Conservation (phyloP, 1,284 basidiomycete genomes). For the Xanthoconium separans region DNA sequence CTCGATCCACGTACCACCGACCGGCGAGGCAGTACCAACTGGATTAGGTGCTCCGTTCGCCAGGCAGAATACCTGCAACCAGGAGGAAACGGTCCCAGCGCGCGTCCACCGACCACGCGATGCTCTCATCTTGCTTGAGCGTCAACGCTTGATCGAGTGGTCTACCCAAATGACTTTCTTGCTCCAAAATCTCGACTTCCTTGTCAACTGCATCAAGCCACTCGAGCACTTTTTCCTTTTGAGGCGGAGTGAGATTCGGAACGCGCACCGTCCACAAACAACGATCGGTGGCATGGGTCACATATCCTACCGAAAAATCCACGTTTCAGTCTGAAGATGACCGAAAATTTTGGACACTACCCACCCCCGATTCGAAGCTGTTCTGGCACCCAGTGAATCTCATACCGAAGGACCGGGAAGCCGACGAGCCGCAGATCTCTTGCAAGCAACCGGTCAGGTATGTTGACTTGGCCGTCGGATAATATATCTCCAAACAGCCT, state of each 20-base stretch:
- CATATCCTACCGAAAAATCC: slow-evolving; percentile 45
- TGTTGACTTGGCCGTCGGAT: slow-evolving; percentile 23
- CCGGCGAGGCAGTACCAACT: too few species aligned
- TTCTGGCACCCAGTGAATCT: slow-evolving; percentile 54
- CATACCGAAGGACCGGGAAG: slow-evolving; percentile 11
- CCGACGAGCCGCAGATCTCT: slow-evolving; percentile 47
- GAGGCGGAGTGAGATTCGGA: slow-evolving; percentile 14
- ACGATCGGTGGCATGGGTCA: slow-evolving; percentile 67
- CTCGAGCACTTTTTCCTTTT: slow-evolving; percentile 22
- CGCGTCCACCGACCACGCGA: slow-evolving; percentile 52
- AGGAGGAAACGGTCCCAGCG: slow-evolving; percentile 49
- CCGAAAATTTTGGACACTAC: slow-evolving; percentile 6
- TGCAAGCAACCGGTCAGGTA: slow-evolving; percentile 37
- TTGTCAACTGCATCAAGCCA: slow-evolving; percentile 40
- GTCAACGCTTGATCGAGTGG: slow-evolving; percentile 44
- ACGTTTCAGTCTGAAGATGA: background rate
- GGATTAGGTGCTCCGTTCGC: slow-evolving; percentile 7
- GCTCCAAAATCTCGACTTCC: slow-evolving; percentile 42
- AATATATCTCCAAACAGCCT: slow-evolving; percentile 51
- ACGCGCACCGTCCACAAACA: slow-evolving; percentile 48
- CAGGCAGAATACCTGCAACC: slow-evolving; percentile 31
- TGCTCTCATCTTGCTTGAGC: slow-evolving; percentile 46
- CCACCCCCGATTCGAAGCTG: slow-evolving; percentile 51
- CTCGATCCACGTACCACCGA: background rate
- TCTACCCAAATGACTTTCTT: slow-evolving; percentile 34